phyloP scores from a whole-genome alignment of 2,329 filamentous ascomycete genomes.

The Cytospora piceae region DNA sequence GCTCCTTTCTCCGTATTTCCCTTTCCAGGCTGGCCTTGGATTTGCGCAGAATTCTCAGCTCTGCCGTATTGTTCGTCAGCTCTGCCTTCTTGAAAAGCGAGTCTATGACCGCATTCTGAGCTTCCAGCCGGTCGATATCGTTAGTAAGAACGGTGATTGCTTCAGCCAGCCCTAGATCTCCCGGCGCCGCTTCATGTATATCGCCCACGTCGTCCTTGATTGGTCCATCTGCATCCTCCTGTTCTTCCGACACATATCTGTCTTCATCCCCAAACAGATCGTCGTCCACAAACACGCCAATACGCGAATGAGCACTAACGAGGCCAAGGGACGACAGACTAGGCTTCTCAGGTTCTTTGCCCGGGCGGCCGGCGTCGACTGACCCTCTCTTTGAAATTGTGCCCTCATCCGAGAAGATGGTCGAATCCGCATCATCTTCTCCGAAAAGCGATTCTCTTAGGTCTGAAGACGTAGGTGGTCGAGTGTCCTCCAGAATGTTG shows the following conservation, averaged over 20 bases:
- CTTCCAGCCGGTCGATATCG: constrained; percentile 85
- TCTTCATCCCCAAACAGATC: constrained; percentile 91
- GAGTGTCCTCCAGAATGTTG: constrained; percentile 85
- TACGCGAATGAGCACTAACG: constrained; percentile 82
- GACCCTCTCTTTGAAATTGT: constrained; percentile 59
- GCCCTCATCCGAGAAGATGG: constrained; percentile 57
- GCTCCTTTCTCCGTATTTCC: constrained; percentile 90
- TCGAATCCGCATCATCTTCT: constrained; percentile 54
- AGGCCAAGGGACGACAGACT: constrained; percentile 90
- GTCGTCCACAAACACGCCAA: constrained; percentile 91
- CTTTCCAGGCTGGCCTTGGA: constrained; percentile 91
- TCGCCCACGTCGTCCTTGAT: constrained; percentile 70
- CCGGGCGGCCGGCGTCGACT: constrained; percentile 37
- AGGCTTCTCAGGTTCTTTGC: constrained; percentile 67
- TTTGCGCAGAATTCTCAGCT: constrained; percentile 88
- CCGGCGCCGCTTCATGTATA: constrained; percentile 91
- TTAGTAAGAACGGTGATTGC: constrained; percentile 86
- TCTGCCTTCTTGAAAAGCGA: constrained; percentile 93
- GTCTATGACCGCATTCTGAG: constrained; percentile 89
- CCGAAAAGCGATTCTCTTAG: constrained; percentile 70
- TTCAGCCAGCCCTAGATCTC: constrained; percentile 90
- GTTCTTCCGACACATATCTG: constrained; percentile 83
- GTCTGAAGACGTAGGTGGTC: constrained; percentile 65
- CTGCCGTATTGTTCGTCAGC: constrained; percentile 93
- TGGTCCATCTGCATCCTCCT: constrained; percentile 68